Conservation (phyloP, 352 stramenopile genomes). For the Phytophthora lateralis region DNA sequence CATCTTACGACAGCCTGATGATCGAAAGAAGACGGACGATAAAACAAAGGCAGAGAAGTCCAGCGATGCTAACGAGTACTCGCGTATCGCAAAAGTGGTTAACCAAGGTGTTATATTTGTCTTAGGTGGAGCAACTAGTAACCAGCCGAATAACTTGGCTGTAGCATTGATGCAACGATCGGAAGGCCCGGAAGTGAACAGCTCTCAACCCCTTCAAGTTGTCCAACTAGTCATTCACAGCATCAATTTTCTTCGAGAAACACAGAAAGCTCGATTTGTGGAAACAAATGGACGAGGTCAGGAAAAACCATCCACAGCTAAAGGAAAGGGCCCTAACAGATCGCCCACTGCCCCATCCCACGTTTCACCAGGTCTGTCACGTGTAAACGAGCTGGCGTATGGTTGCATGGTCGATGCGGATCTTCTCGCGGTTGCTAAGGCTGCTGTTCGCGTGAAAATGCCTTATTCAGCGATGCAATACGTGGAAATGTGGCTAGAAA, state of each 20-base stretch:
- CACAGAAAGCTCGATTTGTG: conserved; percentile 75
- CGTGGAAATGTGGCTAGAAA: conserved; percentile 88
- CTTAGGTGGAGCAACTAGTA: conserved; percentile 23
- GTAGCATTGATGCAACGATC: neutral
- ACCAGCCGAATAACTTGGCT: conserved; percentile 1
- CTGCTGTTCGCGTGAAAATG: conserved; percentile 79
- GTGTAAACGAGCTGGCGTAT: conserved; percentile 49
- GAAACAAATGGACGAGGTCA: conserved; percentile 52
- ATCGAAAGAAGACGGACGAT: conserved; percentile 3
- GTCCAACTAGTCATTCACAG: conserved; percentile 79
- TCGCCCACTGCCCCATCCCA: conserved; percentile 2
- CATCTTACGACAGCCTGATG: conserved; percentile 26
- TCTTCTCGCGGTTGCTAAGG: conserved; percentile 65
- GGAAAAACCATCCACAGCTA: conserved; percentile 9
- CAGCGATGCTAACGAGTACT: conserved; percentile 2
- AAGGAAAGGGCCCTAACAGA: conserved; percentile 24
- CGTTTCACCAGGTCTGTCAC: neutral
- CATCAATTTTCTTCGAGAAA: conserved; percentile 84
- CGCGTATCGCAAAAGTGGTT: conserved; percentile 28
- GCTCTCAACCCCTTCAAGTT: conserved; percentile 42
- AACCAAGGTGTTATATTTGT: conserved; percentile 55
- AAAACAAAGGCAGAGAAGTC: neutral
- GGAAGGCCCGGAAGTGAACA: neutral
- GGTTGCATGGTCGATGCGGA: conserved; percentile 65
- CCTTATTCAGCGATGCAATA: conserved; percentile 90